Base-by-base conservation (phyloP, 768 basidiomycete genomes). In the Trametes maxima region DNA sequence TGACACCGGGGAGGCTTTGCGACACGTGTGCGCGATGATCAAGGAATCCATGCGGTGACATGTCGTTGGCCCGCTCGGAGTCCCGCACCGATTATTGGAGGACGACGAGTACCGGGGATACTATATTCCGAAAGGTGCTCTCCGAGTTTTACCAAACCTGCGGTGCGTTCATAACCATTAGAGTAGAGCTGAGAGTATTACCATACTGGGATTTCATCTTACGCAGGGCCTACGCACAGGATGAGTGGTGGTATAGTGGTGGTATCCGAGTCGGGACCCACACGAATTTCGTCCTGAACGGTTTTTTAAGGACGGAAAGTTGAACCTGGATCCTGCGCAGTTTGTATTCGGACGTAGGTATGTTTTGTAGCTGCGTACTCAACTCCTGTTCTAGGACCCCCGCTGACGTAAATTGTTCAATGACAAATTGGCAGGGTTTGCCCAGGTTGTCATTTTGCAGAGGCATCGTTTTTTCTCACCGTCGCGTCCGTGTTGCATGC, bases 231-330 rank as follows among this genome's bases (percentile, higher is more conserved):
- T 77, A 77, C 43, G 51, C 78, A 16, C 76, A 74, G 22, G 75
- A 79, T 57, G 69, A 70, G 14, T 57, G 62, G 12, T 69, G 67
- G 19, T 79, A 78, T 7, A 14, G 7, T 39, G 37, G 37, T 39
- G 8, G 37, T 39, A 45, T 45, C 10, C 44, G 44, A 21, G 19
- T 57, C 59, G 55, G 10, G 68, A 69, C 28, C 76, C 78, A 1
- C 63, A 68, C 60, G 65, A 63, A n/a, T 80, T 78, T 69, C 50
- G 68, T 21, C 79, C 78, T 14, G 74, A 74, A 39, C 71, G 78
- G 47, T 79, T 75, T 68, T 33, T 66, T 16, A 21, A 53, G 17
- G 59, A 57, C 13, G 61, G 61, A 1, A 46, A 51, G 39, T n/a
- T 57, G 11, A 37, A 57, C 7, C 25, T 24, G 21, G 67, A 67